Conservation (phyloP, 768 basidiomycete species). For the Mycena latifolia region DNA sequence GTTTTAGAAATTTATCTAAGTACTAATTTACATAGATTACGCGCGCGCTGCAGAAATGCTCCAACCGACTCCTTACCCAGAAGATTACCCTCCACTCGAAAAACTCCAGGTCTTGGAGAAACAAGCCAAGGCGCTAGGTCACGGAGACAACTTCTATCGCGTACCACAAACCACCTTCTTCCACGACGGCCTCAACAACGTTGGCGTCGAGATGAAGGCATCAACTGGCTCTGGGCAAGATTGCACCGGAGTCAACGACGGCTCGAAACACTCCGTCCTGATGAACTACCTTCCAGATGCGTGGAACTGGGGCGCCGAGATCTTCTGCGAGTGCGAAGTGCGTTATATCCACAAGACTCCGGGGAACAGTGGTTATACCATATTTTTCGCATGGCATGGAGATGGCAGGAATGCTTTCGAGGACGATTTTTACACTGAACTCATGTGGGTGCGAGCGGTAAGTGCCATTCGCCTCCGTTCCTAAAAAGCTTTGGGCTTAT, state of each 20-base stretch:
- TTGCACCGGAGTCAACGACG: constrained; percentile 38
- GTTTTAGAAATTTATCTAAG: neutral
- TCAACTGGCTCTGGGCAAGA: constrained; percentile 36
- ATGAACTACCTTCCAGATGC: constrained; percentile 39
- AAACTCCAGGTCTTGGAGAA: constrained; percentile 34
- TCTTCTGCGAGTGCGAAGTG: constrained; percentile 41
- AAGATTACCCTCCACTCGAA: constrained; percentile 31
- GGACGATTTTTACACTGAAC: no score
- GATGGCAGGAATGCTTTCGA: constrained; percentile 31
- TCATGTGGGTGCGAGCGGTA: constrained; percentile 38
- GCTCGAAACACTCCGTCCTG: constrained; percentile 34
- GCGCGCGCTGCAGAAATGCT: constrained; percentile 35
- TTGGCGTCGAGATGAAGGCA: constrained; percentile 38
- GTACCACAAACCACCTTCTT: constrained; percentile 38
- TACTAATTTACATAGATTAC: constrained; percentile 30
- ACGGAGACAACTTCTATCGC: constrained; percentile 34
- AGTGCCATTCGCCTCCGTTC: neutral
- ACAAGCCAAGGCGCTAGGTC: constrained; percentile 33
- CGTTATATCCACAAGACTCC: constrained; percentile 31
- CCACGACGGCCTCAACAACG: constrained; percentile 35
- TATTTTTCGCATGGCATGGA: constrained; percentile 37
- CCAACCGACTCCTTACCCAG: constrained; percentile 33
- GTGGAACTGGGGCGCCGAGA: constrained; percentile 40
- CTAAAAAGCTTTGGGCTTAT: neutral
- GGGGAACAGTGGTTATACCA: constrained; percentile 27